Conservation (phyloP, 2,329 filamentous ascomycete genomes). For the Chaetomiaceae sp. region DNA sequence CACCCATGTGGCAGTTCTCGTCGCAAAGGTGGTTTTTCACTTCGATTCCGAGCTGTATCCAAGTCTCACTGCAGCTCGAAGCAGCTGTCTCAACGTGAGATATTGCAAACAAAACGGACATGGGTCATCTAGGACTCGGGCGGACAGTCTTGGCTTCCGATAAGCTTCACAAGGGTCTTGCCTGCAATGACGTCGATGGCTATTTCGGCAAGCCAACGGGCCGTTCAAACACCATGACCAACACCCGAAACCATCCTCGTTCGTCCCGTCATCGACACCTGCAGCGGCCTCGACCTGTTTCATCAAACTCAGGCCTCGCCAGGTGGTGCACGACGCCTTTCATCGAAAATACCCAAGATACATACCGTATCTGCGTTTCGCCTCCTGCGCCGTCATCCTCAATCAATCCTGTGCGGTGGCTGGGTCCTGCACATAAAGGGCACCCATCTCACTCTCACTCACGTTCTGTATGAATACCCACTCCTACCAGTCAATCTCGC, state of each 20-base stretch:
- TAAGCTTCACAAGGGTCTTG: slow-evolving; percentile 1
- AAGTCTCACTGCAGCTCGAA: too few relatives aligned
- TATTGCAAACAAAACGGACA: neutral
- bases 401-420: neutral
- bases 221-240: neutral
- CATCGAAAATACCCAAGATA: neutral
- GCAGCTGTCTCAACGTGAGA: too few relatives aligned
- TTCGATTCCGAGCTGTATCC: too few relatives aligned
- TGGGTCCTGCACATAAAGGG: neutral
- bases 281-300: neutral
- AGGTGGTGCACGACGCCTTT: neutral
- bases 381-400: neutral
- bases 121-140: too few relatives aligned
- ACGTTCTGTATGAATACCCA: too few relatives aligned
- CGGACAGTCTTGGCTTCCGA: too few relatives aligned
- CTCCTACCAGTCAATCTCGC: neutral
- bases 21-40: too few relatives aligned
- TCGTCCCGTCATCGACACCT: neutral
- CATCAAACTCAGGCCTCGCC: neutral
- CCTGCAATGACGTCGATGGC: slow-evolving; percentile 12
- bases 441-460: neutral
- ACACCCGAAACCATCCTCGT: neutral
- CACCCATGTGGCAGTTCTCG: too few relatives aligned
- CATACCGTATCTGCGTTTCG: too few relatives aligned
- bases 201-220: slow-evolving; percentile 2